A percentile compares a stretch with the other conserved stretches of the same genome.
These are phyloP conservation scores for Cryptococcus sp. DNA, from an alignment of 1,284 basidiomycete species.

Conservation along the genomic window DNA sequence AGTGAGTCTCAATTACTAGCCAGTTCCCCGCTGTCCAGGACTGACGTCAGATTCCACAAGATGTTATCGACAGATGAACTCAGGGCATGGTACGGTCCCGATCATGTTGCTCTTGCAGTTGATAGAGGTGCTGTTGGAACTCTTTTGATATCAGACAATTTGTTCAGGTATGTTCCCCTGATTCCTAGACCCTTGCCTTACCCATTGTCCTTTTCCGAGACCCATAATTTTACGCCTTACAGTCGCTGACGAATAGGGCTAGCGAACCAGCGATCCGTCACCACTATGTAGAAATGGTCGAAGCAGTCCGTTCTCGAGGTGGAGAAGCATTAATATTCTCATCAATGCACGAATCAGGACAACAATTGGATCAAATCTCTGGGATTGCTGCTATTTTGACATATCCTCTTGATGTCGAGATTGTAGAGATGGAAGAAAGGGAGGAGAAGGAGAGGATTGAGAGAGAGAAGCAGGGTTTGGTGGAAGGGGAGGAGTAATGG, in stretches of 20 bases:
- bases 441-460: constrained; percentile 57
- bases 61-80: constrained; percentile 92
- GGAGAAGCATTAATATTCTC: constrained; percentile 95
- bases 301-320: constrained; percentile 80
- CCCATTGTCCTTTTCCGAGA: background rate
- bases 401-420: constrained; percentile 92
- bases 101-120: constrained; percentile 85
- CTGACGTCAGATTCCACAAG: constrained; percentile 85
- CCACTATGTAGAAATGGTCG: constrained; percentile 83
- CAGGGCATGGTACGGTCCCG: constrained; percentile 97
- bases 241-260: constrained; percentile 53
- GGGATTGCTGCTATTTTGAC: constrained; percentile 95
- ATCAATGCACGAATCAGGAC: constrained; percentile 97
- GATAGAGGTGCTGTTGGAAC: constrained; percentile 92
- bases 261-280: constrained; percentile 71
- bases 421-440: constrained; percentile 84
- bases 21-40: background rate
- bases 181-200: background rate
- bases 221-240: background rate
- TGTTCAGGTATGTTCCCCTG: constrained; percentile 68
- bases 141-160: constrained; percentile 87
- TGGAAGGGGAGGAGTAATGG: constrained; percentile 8
- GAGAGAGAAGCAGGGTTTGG: constrained; percentile 20
- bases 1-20: constrained; percentile 51
- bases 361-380: constrained; percentile 91